Conservation (phyloP, 1,139 yeast species). For the Hyphopichia pseudoburtonii region DNA sequence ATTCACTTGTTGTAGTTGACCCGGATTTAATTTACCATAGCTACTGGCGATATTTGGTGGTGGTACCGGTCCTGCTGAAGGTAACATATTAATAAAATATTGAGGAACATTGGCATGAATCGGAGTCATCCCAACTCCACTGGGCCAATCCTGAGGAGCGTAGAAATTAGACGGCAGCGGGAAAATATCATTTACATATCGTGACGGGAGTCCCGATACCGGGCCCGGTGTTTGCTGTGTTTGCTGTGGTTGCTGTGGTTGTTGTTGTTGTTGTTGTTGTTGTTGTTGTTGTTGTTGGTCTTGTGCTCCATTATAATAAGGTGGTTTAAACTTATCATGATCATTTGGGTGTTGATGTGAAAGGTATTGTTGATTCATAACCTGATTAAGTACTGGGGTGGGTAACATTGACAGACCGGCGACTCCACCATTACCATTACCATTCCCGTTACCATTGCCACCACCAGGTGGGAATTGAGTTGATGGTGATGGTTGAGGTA, state of each 20-base stretch:
- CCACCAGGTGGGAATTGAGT: slow-evolving; percentile 16
- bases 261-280: slow-evolving; percentile 7
- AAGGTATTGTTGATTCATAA: slow-evolving; percentile 21
- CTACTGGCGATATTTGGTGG: background rate
- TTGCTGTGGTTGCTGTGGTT: slow-evolving; percentile 8
- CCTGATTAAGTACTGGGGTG: slow-evolving; percentile 40
- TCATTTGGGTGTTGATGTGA: slow-evolving; percentile 7
- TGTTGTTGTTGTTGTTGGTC: slow-evolving; percentile 9
- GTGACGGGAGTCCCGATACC: slow-evolving; percentile 48
- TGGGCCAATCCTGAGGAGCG: slow-evolving; percentile 47
- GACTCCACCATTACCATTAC: too few relatives aligned
- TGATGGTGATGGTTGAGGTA: slow-evolving; percentile 32
- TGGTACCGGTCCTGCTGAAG: slow-evolving; percentile 7
- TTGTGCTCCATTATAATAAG: slow-evolving; percentile 5
- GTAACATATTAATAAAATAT: slow-evolving; percentile 25
- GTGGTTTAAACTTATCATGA: slow-evolving; percentile 5
- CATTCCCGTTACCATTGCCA: background rate
- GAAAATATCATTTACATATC: slow-evolving; percentile 54
- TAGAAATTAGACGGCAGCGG: slow-evolving; percentile 56
- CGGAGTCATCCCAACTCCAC: slow-evolving; percentile 41
- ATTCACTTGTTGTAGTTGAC: background rate
- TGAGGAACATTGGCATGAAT: slow-evolving; percentile 27
- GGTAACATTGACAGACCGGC: slow-evolving; percentile 30
- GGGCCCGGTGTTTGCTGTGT: slow-evolving; percentile 25
- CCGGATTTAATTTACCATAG: background rate